These are phyloP conservation scores for Neonectria hederae DNA, from an alignment of 2,329 filamentous ascomycete genomes.

Conservation along the genomic window DNA sequence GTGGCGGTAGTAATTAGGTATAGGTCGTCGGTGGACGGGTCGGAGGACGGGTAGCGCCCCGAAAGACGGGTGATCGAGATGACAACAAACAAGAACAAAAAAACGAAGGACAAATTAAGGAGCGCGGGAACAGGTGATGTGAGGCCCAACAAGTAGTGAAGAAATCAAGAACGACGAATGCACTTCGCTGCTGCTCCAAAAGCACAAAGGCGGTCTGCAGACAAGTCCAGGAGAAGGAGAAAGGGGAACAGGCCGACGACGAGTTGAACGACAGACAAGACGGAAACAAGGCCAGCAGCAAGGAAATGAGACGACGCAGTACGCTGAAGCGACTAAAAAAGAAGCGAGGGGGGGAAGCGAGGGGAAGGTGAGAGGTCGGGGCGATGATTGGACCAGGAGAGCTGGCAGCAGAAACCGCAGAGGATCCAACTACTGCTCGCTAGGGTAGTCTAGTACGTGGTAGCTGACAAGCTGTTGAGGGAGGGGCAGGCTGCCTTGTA, in stretches of 20 bases:
- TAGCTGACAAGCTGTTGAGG: neutral
- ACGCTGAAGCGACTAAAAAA: constrained; percentile 18
- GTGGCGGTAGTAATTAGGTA: constrained; percentile 6
- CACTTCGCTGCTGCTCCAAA: neutral
- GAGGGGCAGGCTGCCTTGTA: neutral
- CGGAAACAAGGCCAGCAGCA: constrained; percentile 4
- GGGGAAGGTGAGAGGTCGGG: constrained; percentile 27
- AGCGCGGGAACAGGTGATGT: neutral
- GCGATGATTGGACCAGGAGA: constrained; percentile 13
- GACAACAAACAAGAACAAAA: constrained; percentile 4
- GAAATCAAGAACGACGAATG: neutral
- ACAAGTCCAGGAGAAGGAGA: constrained; percentile 19
- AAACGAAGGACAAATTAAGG: constrained; percentile 1
- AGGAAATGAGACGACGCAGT: constrained; percentile 23
- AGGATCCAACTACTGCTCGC: neutral
- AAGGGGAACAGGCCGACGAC: constrained; percentile 17
- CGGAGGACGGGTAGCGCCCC: neutral
- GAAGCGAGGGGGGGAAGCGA: constrained; percentile 13
- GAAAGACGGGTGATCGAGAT: constrained; percentile 10
- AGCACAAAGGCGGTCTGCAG: constrained; percentile 24
- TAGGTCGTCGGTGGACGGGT: neutral
- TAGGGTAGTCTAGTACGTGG: too few species aligned
- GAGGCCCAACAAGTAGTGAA: neutral
- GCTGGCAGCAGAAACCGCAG: neutral
- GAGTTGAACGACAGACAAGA: constrained; percentile 6